phyloP scores from a whole-genome alignment of 495 filamentous ascomycete genomes.

The Penicillium mononematosum region DNA sequence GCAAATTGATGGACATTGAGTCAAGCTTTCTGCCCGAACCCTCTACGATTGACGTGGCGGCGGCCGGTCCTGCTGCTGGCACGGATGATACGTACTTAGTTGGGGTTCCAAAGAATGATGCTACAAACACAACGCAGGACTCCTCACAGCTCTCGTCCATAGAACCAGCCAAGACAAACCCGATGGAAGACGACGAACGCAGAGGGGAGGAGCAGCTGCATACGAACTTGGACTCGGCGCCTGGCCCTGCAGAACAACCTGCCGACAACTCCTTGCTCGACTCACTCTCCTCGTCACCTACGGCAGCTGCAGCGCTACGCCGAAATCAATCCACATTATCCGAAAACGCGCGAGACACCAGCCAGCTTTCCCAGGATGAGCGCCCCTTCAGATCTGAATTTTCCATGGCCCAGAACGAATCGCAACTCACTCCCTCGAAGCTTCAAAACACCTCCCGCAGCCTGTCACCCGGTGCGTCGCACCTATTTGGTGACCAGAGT shows the following conservation, averaged over 20 bases:
- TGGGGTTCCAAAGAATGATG: slow-evolving; percentile 32
- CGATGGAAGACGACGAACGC: not conserved
- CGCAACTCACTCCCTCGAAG: slow-evolving; percentile 36
- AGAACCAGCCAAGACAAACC: slow-evolving; percentile 27
- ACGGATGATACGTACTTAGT: slow-evolving; percentile 47
- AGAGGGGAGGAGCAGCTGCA: not conserved
- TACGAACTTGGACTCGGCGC: slow-evolving; percentile 2
- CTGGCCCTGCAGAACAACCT: not conserved
- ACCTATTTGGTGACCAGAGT: slow-evolving; percentile 34
- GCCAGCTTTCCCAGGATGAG: slow-evolving; percentile 30
- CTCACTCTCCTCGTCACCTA: slow-evolving; percentile 63
- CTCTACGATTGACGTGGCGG: slow-evolving; percentile 45
- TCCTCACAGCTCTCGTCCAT: slow-evolving; percentile 32
- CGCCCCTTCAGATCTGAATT: slow-evolving; percentile 25
- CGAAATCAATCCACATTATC: slow-evolving; percentile 27
- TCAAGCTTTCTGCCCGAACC: slow-evolving; percentile 72
- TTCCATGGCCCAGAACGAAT: slow-evolving; percentile 27
- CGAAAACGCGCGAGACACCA: slow-evolving; percentile 20
- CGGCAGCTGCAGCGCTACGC: slow-evolving; percentile 60
- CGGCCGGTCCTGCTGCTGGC: slow-evolving; percentile 26
- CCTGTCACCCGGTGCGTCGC: slow-evolving; percentile 39
- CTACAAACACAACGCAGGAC: slow-evolving; percentile 17
- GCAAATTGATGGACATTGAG: slow-evolving; percentile 79
- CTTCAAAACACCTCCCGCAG: slow-evolving; percentile 28
- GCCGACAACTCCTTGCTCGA: slow-evolving; percentile 57